These are phyloP conservation scores for Harringtonia aguacate DNA, from an alignment of 2,329 filamentous ascomycete genomes.

Conservation along the genomic window DNA sequence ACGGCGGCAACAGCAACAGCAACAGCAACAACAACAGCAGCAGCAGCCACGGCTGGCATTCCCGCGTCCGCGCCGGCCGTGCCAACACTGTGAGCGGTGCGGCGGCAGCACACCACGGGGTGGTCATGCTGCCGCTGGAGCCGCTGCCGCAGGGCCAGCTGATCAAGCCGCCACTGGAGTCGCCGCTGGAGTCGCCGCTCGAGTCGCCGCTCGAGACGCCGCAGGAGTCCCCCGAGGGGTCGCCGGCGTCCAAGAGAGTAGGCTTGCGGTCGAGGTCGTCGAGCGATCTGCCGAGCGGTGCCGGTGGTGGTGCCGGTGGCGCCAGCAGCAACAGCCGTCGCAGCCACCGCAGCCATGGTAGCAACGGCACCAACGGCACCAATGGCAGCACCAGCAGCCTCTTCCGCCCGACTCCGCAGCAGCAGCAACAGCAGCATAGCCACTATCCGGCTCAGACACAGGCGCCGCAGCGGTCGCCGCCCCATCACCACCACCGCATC, in stretches of 20 bases:
- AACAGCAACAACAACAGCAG: constrained; percentile 12
- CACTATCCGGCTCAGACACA: too few species aligned
- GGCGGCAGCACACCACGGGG: too few species aligned
- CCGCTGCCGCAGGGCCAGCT: too few species aligned
- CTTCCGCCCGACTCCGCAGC: background rate
- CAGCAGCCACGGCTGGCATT: background rate
- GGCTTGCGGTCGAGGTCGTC: background rate
- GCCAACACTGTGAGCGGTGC: too few species aligned
- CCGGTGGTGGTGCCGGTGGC: constrained; percentile 1
- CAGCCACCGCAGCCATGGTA: constrained; percentile 10
- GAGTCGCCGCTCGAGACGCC: too few species aligned
- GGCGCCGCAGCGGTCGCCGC: too few species aligned
- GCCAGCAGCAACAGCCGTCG: constrained; percentile 8
- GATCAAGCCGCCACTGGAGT: too few species aligned
- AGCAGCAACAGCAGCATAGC: background rate
- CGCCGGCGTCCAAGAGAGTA: constrained; percentile 15
- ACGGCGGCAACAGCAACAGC: constrained; percentile 25
- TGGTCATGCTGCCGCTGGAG: too few species aligned
- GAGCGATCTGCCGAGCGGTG: constrained; percentile 1
- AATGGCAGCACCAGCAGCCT: background rate
- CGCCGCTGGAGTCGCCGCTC: too few species aligned
- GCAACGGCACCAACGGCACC: constrained; percentile 10
- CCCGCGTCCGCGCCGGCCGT: too few species aligned
- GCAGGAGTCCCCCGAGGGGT: constrained; percentile 25
- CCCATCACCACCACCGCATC: constrained; percentile 9